Evolutionary conservation across 2,329 filamentous ascomycete genomes (phyloP), one percentile per base, ranked within the genome.

Genomic region (Aspergillus carbonarius): DNA sequence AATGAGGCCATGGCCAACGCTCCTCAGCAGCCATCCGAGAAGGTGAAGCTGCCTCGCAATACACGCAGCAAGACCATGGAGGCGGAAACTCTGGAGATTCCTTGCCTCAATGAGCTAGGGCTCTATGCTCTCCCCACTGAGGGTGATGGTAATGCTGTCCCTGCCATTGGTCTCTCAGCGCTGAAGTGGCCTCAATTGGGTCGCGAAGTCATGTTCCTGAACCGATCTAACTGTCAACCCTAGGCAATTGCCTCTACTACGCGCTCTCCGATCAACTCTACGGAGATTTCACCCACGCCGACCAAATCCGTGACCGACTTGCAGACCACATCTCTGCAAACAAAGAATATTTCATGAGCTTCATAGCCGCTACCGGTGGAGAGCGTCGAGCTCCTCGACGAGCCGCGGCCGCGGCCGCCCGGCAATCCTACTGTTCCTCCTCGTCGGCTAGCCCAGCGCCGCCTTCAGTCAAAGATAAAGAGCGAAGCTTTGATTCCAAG

Each of bases 181-280:
- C 44, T 54, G 46, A 53, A 66, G 59, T 52, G 8, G 13, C 12
- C 37, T 32, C 60, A 39, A 54, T 57, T 58, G 17, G 10, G 25
- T 5, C 2, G 3, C 9, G 30, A 27, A 47, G 23, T 18, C 15
- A 46, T 57, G 50, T 30, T 55, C 18, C 47, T 47, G 39, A 13
- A 18, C 44, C 44, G 62, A 48, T 63, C 62, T 71, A 60, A 72
- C 67, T 63, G 60, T 62, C 59, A 54, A 18, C 48, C 49, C 35
- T 58, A 89, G 87, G 86, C 65, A 89, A 89, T 76, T 89, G 87
- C 73, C 81, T 89, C 37, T 89, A 89, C 77, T 85, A 86, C 72
- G 86, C 86, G 61, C 78, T 89, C 39, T 86, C 85, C 63, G 85
- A 89, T 70, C 86, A 90, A 77, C 73, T 89, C 54, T 88, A 85